Evolutionary conservation across 2,329 filamentous ascomycete species (phyloP).

Genomic region (Colletotrichum caudatum): DNA sequence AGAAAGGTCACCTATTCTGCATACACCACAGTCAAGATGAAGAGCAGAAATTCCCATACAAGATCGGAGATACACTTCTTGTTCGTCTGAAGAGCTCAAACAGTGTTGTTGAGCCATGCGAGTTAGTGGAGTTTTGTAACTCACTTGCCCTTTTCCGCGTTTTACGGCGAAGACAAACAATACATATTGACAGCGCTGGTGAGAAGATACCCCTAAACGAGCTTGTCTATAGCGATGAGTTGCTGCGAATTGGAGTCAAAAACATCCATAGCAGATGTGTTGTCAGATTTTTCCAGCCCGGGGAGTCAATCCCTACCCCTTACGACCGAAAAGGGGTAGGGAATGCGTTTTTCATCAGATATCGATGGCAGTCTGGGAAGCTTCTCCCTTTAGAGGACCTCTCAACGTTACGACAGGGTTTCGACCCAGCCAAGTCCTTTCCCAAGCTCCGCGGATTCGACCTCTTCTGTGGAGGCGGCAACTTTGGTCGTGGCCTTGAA

Average conservation of each 20-base stretch:
- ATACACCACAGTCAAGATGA: conserved; percentile 52
- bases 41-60: conserved; percentile 49
- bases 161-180: conserved; percentile 62
- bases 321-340: conserved; percentile 76
- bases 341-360: conserved; percentile 73
- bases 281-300: conserved; percentile 65
- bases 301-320: conserved; percentile 66
- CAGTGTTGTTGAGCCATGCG: conserved; percentile 68
- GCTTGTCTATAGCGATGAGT: conserved; percentile 66
- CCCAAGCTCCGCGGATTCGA: conserved; percentile 71
- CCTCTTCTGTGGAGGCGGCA: conserved; percentile 83
- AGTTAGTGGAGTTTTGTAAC: conserved; percentile 59
- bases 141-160: conserved; percentile 59
- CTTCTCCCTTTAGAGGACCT: conserved; percentile 45
- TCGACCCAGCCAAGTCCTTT: conserved; percentile 56
- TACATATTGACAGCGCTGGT: conserved; percentile 52
- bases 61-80: conserved; percentile 71
- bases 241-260: conserved; percentile 51
- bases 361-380: conserved; percentile 43
- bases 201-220: conserved; percentile 63
- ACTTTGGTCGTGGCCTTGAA: conserved; percentile 81
- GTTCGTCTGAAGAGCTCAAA: conserved; percentile 48
- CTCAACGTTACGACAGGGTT: conserved; percentile 63
- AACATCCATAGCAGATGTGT: conserved; percentile 68
- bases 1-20: conserved; percentile 67